Evolutionary conservation across 768 basidiomycete genomes (phyloP).

Genomic region (Rhizopogon vinicolor): DNA sequence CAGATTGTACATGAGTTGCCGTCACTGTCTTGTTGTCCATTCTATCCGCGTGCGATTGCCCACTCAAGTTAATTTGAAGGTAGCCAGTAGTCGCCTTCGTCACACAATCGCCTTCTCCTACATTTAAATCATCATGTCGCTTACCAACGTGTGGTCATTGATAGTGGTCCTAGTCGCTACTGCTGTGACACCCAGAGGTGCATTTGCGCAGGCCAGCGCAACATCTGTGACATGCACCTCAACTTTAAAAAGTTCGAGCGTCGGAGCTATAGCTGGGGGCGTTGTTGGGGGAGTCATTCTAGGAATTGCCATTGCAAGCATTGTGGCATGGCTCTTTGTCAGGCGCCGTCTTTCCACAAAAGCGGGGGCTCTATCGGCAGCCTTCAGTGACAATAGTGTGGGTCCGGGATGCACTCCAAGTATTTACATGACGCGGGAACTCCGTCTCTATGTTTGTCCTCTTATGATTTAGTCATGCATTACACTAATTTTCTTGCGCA

Average conservation of each 20-base stretch:
- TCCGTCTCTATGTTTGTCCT: conserved; percentile 24
- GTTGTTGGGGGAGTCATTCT: conserved; percentile 55
- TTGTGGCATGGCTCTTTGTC: conserved; percentile 34
- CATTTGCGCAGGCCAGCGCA: neutral
- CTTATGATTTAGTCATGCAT: neutral
- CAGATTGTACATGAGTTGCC: too few species aligned
- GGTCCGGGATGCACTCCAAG: conserved; percentile 1
- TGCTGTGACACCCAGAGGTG: neutral
- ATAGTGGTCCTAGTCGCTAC: neutral
- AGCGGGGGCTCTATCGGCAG: conserved; percentile 5
- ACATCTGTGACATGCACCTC: neutral
- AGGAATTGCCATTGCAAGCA: conserved; percentile 38
- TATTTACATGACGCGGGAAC: conserved; percentile 16
- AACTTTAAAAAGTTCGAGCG: conserved; percentile 20
- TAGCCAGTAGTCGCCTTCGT: too few species aligned
- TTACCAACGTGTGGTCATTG: neutral
- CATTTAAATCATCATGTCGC: neutral
- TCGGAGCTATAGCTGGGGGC: conserved; percentile 56
- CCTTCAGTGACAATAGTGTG: neutral
- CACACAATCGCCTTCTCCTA: neutral
- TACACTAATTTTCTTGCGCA: conserved; percentile 9
- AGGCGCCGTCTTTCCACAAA: conserved; percentile 21
- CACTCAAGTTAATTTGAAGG: too few species aligned
- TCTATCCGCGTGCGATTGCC: too few species aligned
- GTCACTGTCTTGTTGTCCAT: too few species aligned